Evolutionary conservation across 2,329 filamentous ascomycete genomes (phyloP), one percentile per base, ranked within the genome.

Genomic region (Aureobasidium namibiae): DNA sequence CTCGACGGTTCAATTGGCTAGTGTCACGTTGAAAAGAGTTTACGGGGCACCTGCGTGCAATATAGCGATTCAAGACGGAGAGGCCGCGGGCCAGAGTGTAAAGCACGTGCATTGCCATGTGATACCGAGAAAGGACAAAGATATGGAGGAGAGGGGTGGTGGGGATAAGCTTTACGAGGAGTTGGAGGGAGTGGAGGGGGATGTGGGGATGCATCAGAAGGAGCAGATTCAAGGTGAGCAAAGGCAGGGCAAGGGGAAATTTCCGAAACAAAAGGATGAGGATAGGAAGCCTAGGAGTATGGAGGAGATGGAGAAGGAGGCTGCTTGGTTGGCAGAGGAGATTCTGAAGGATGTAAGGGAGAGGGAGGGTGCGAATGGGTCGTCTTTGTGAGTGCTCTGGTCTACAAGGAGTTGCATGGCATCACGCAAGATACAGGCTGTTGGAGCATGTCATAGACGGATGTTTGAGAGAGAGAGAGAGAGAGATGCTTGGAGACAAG

Each of bases 51-150:
- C 89, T 10, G 88, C 89, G 61, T 87, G 97, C 75, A 97, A 96
- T 70, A 86, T 99, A 52, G 92, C 92, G 0, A 82, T 99, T n/a
- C 94, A 99, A 72, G 94, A 99, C 72, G 94, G 94, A 21, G 77
- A 80, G 33, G 90, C 91, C 61, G 90, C 94, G 1, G 94, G 94
- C 0, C 94, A 99, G 80, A 96, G 90, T 60, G 92, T 99, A 45
- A 80, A 90, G 9, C 94, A 99, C 75, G 85, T 96, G 14, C 94
- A 99, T 75, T 88, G 91, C 26, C 94, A 99, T 75, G 82, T 96
- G 50, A 92, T 96, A 57, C 92, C 92, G 21, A 78, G 92, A 36
- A 77, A 77, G 61, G 77, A 75, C 60, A 81, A 75, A 9, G 84
- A 87, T 73, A 68, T 85, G 39, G 79, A 84, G 57, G 69, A 80